These are phyloP conservation scores for Henckelia pumila DNA, from an alignment of 257 asterid species.

Conservation along the genomic window DNA sequence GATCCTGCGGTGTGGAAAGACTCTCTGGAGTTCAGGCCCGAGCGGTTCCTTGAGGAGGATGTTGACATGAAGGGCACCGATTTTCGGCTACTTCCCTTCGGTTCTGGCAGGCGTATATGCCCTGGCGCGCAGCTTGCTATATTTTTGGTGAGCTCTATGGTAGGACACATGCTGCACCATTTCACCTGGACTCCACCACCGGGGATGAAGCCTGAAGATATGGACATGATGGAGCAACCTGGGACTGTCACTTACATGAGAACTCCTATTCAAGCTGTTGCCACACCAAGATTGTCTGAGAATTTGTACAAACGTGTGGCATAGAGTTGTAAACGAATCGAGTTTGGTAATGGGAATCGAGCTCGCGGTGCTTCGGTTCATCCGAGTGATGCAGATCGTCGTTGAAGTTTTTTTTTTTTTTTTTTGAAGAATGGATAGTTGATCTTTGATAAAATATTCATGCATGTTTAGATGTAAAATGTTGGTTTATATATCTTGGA, in stretches of 20 bases:
- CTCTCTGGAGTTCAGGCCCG: conserved; percentile 76
- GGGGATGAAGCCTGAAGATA: conserved; percentile 54
- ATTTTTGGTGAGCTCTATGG: conserved; percentile 53
- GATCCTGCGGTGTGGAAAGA: conserved; percentile 69
- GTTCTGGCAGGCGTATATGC: conserved; percentile 80
- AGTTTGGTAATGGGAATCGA: background rate
- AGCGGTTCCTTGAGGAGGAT: conserved; percentile 72
- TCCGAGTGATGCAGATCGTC: background rate
- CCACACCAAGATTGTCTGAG: conserved; percentile 57
- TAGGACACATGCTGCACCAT: conserved; percentile 75
- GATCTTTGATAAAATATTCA: too few species aligned
- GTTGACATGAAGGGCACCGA: conserved; percentile 85
- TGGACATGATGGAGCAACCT: conserved; percentile 83
- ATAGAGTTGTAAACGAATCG: background rate
- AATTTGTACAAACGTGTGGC: conserved; percentile 62
- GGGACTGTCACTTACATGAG: conserved; percentile 79
- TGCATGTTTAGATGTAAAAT: background rate
- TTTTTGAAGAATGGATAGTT: too few species aligned
- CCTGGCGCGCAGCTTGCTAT: conserved; percentile 81
- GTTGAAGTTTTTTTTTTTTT: background rate
- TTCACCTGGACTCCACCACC: conserved; percentile 54
- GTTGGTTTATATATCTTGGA: background rate
- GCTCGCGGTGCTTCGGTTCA: background rate
- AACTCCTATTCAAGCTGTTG: conserved; percentile 54
- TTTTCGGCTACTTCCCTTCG: conserved; percentile 68